Evolutionary conservation across 495 filamentous ascomycete species (phyloP).

Genomic region (Penicillium simplicissimum): DNA sequence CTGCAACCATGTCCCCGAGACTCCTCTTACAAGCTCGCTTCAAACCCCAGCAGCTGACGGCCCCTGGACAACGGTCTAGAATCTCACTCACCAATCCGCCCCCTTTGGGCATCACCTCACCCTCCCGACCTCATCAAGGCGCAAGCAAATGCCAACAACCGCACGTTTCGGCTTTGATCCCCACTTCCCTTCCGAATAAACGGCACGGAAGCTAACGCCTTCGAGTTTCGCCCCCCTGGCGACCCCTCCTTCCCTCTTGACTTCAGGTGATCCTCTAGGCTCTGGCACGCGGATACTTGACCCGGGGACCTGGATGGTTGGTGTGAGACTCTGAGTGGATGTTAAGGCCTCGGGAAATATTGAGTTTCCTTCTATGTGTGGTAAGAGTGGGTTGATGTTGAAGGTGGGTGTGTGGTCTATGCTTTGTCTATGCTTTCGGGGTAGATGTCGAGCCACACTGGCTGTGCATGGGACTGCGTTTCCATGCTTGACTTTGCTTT

Average conservation of each 20-base stretch:
- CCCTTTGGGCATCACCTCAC: neutral
- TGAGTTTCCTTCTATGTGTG: slow-evolving; percentile 10
- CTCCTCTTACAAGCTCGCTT: neutral
- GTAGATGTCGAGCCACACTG: neutral
- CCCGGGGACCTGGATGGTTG: neutral
- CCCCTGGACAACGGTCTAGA: neutral
- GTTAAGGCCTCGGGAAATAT: slow-evolving; percentile 7
- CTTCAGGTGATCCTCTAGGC: neutral
- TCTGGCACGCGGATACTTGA: neutral
- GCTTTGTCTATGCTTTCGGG: neutral
- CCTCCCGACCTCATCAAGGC: neutral
- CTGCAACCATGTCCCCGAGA: neutral
- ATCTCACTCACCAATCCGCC: neutral
- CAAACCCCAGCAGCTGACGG: neutral
- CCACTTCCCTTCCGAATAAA: slow-evolving; percentile 6
- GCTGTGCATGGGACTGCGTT: neutral
- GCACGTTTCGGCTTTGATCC: neutral
- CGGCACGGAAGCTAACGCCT: slow-evolving; percentile 1
- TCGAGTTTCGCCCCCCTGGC: neutral
- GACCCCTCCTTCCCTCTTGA: neutral
- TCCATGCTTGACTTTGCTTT: neutral
- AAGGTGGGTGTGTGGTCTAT: neutral
- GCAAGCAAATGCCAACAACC: neutral
- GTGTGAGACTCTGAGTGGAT: slow-evolving; percentile 6
- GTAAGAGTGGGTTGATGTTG: slow-evolving; percentile 12